Percentiles rank a stretch among this genome's conserved stretches.
phyloP scores from a whole-genome alignment of 495 filamentous ascomycete species.

The Podospora pseudoanserina region DNA sequence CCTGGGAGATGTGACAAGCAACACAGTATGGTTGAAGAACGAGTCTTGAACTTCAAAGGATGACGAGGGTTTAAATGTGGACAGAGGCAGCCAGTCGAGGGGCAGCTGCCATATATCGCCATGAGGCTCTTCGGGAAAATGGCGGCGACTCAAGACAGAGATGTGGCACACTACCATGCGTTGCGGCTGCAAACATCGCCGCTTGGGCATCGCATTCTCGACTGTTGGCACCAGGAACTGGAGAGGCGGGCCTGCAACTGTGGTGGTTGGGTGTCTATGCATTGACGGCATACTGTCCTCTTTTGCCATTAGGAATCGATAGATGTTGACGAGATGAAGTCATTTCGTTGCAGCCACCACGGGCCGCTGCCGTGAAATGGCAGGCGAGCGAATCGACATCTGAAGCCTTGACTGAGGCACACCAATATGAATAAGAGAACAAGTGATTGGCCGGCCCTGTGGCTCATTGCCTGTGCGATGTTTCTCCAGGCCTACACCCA shows the following conservation, averaged over 20 bases:
- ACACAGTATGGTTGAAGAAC: neutral
- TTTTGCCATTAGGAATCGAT: neutral
- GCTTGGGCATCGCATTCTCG: constrained; percentile 1
- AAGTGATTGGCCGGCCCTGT: neutral
- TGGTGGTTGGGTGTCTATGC: constrained; percentile 3
- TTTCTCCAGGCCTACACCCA: neutral
- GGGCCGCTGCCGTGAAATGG: neutral
- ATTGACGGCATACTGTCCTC: neutral
- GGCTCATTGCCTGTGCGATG: neutral
- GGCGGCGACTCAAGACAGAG: neutral
- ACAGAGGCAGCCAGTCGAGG: neutral
- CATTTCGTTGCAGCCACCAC: neutral
- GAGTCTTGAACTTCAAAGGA: neutral
- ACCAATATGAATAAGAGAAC: neutral
- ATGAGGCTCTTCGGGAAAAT: constrained; percentile 5
- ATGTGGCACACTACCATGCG: neutral
- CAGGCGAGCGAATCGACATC: neutral
- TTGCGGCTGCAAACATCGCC: neutral
- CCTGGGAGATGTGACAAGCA: neutral
- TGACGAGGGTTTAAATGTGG: constrained; percentile 8
- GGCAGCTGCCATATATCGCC: neutral
- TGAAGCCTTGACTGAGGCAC: neutral
- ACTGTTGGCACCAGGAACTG: constrained; percentile 3
- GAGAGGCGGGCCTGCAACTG: neutral
- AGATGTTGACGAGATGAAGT: neutral